Evolutionary conservation across 176 grass and related monocot species (phyloP).

Genomic region (Ensete ventricosum): DNA sequence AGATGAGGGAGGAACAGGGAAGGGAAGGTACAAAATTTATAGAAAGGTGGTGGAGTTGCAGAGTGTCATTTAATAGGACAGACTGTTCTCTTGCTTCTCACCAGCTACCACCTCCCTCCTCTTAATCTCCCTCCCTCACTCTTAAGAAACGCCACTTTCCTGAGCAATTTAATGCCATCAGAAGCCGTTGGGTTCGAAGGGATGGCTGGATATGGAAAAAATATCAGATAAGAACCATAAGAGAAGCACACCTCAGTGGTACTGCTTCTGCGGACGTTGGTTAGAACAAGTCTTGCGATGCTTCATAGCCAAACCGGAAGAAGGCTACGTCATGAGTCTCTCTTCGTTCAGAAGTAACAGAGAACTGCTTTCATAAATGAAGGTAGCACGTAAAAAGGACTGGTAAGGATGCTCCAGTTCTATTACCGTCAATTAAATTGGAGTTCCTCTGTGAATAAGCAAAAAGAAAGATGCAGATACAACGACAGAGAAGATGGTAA

Average conservation of each 20-base stretch:
- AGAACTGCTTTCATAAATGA: conserved; percentile 8
- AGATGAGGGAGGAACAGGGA: background rate
- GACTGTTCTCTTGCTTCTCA: background rate
- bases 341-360: conserved; percentile 6
- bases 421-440: background rate
- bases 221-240: background rate
- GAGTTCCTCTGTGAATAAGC: background rate
- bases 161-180: conserved; percentile 55
- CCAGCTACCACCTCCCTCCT: conserved; percentile 9
- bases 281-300: too few relatives aligned
- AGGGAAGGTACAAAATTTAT: conserved; percentile 6
- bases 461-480: background rate
- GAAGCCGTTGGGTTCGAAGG: conserved; percentile 32
- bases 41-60: conserved; percentile 28
- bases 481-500: background rate
- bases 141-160: background rate
- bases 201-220: background rate
- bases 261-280: background rate
- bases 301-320: background rate
- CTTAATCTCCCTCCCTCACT: background rate
- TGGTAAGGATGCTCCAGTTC: conserved; percentile 2
- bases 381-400: conserved; percentile 17
- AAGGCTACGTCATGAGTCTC: background rate
- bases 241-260: background rate
- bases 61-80: conserved; percentile 40